Conservation (phyloP, 495 filamentous ascomycete species). For the Beverwykella pulmonaria region DNA sequence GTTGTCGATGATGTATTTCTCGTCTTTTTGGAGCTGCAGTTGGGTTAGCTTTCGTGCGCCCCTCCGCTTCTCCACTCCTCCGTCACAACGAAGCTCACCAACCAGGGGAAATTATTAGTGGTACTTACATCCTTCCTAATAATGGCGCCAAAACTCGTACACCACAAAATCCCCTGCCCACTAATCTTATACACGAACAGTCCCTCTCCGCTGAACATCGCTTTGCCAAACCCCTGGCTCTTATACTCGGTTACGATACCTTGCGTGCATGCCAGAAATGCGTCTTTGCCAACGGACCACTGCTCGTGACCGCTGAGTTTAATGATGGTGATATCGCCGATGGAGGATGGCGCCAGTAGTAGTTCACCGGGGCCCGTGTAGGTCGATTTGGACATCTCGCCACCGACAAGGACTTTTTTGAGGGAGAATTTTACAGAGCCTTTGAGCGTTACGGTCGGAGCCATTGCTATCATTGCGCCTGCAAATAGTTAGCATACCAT, state of each 20-base stretch:
- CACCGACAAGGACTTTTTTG: constrained; percentile 82
- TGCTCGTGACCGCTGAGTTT: constrained; percentile 66
- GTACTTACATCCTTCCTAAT: constrained; percentile 86
- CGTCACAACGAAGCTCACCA: not conserved
- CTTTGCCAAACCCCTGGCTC: constrained; percentile 84
- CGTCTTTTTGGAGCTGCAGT: constrained; percentile 68
- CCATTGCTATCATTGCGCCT: constrained; percentile 96
- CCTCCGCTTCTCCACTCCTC: too few relatives aligned
- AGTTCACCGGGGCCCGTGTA: constrained; percentile 93
- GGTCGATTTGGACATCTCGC: constrained; percentile 75
- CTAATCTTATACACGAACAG: constrained; percentile 87
- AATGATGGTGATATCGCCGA: constrained; percentile 86
- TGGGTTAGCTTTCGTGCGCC: constrained; percentile 2
- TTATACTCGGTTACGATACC: constrained; percentile 82
- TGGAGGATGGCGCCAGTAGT: constrained; percentile 72
- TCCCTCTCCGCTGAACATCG: constrained; percentile 90
- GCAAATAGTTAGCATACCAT: not conserved
- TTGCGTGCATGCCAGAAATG: constrained; percentile 75
- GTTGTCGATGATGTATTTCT: constrained; percentile 92
- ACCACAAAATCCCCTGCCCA: constrained; percentile 78
- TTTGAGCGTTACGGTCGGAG: constrained; percentile 78
- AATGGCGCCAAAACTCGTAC: constrained; percentile 92
- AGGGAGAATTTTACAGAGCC: constrained; percentile 77
- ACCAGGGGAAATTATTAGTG: not conserved
- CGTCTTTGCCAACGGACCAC: constrained; percentile 83